These are phyloP conservation scores for Tolypocladium guangdongense DNA, from an alignment of 2,329 filamentous ascomycete genomes.

Conservation along the genomic window DNA sequence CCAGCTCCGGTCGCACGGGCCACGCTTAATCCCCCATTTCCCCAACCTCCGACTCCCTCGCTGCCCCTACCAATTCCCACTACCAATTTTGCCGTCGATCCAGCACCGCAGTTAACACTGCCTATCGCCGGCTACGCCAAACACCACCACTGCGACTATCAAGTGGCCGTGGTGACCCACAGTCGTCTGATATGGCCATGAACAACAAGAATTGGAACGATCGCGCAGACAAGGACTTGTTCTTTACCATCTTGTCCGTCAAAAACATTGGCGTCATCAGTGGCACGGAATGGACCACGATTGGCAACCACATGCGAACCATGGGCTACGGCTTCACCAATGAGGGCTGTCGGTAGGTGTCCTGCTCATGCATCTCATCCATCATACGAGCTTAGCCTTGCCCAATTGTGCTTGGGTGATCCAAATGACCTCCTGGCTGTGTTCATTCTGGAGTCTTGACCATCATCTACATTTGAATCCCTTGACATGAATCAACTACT, in stretches of 20 bases:
- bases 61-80: constrained; percentile 21
- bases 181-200: constrained; percentile 14
- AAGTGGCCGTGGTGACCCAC: constrained; percentile 3
- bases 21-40: constrained; percentile 9
- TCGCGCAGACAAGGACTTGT: constrained; percentile 50
- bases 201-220: constrained; percentile 54
- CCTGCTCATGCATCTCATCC: neutral
- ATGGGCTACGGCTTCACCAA: constrained; percentile 53
- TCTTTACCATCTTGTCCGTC: constrained; percentile 50
- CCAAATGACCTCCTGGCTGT: neutral
- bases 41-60: constrained; percentile 12
- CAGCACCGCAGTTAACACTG: constrained; percentile 24
- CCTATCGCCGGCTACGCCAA: constrained; percentile 17
- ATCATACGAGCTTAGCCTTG: neutral
- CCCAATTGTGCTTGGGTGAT: neutral
- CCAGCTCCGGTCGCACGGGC: constrained; percentile 14
- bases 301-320: constrained; percentile 48
- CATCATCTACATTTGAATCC: neutral
- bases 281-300: constrained; percentile 50
- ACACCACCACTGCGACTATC: constrained; percentile 1
- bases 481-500: neutral
- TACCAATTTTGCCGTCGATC: constrained; percentile 30
- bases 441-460: neutral
- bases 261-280: constrained; percentile 55
- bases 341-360: constrained; percentile 50